These are phyloP conservation scores for Cordyceps cicadae DNA, from an alignment of 2,329 filamentous ascomycete genomes.

Conservation along the genomic window DNA sequence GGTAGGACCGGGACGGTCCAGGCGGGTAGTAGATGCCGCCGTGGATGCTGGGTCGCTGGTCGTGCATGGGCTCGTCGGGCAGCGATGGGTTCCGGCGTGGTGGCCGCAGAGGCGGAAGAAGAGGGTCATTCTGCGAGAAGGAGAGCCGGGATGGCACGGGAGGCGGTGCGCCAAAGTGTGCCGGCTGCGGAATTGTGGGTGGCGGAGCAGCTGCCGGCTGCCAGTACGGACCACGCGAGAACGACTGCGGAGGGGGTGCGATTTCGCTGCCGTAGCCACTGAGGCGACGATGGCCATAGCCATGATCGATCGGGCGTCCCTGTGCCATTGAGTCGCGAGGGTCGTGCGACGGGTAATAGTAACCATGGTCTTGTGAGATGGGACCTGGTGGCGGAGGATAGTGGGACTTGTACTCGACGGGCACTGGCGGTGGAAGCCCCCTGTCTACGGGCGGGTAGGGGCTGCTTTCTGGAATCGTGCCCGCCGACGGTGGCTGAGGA, in stretches of 20 bases:
- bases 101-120: constrained; percentile 31
- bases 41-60: constrained; percentile 21
- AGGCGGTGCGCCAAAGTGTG: constrained; percentile 18
- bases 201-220: constrained; percentile 21
- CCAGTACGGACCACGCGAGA: constrained; percentile 26
- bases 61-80: constrained; percentile 25
- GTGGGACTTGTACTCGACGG: constrained; percentile 21
- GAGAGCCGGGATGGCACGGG: constrained; percentile 23
- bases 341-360: constrained; percentile 18
- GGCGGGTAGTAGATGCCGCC: constrained; percentile 25
- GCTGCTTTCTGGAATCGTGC: constrained; percentile 4
- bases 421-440: constrained; percentile 21
- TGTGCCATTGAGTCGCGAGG: constrained; percentile 20
- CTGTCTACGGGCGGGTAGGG: constrained; percentile 20
- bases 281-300: constrained; percentile 24
- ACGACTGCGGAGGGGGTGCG: constrained; percentile 16
- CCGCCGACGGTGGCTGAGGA: constrained; percentile 8
- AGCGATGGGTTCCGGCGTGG: constrained; percentile 27
- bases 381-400: constrained; percentile 14
- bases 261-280: constrained; percentile 24
- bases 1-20: constrained; percentile 22
- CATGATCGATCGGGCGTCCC: constrained; percentile 25
- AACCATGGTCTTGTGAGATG: constrained; percentile 17
- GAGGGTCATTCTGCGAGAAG: constrained; percentile 29
- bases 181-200: constrained; percentile 18